A percentile compares a stretch with the other conserved stretches of the same genome.
Evolutionary conservation across 768 basidiomycete genomes (phyloP).

Genomic region (Saitozyma podzolica): DNA sequence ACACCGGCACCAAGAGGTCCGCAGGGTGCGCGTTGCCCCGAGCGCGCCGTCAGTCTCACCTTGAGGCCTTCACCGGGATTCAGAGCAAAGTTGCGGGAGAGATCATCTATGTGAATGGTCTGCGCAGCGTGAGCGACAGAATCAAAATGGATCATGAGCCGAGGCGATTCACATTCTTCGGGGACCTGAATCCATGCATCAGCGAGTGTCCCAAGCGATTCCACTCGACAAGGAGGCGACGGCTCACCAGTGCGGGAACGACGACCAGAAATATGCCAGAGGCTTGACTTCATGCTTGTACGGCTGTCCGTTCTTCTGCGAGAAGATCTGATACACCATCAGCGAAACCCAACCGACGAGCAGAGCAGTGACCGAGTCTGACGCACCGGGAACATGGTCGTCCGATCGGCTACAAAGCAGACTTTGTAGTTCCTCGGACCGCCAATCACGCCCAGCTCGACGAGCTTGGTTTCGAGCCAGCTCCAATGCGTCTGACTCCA

Average conservation of each 20-base stretch:
- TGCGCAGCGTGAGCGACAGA: constrained; percentile 53
- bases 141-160: not conserved
- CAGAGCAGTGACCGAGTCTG: not conserved
- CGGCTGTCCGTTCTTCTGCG: constrained; percentile 68
- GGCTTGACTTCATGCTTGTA: constrained; percentile 51
- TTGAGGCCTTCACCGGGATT: constrained; percentile 82
- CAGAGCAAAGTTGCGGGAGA: constrained; percentile 84
- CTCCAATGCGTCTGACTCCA: constrained; percentile 83
- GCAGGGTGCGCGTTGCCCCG: no score
- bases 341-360: not conserved
- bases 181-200: constrained; percentile 48
- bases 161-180: constrained; percentile 29
- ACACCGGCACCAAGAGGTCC: not conserved
- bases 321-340: constrained; percentile 58
- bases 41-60: constrained; percentile 20
- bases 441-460: constrained; percentile 82
- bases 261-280: constrained; percentile 73
- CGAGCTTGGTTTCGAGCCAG: constrained; percentile 83
- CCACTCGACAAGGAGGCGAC: no score
- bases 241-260: constrained; percentile 65
- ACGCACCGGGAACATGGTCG: constrained; percentile 74
- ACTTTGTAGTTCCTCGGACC: constrained; percentile 66
- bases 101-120: constrained; percentile 85
- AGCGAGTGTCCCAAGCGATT: no score
- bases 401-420: constrained; percentile 73